A percentile compares a stretch with the other conserved stretches of the same genome.
Evolutionary conservation across 257 asterid genomes (phyloP).

Genomic region (Petrea volubilis): DNA sequence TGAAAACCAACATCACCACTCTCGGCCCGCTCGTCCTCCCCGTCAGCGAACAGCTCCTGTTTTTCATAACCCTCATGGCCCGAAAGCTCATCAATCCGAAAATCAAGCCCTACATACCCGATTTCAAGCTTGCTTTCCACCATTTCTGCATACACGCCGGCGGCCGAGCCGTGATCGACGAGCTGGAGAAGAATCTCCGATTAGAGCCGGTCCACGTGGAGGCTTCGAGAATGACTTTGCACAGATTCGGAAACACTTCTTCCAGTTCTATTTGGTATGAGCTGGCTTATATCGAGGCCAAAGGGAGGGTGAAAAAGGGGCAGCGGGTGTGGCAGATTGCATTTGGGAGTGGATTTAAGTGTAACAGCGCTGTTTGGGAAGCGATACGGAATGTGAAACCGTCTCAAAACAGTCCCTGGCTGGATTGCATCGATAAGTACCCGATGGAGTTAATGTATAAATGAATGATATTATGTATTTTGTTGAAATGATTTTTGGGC

Average conservation of each 20-base stretch:
- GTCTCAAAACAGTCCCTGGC: conserved; percentile 33
- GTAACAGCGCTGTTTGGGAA: conserved; percentile 42
- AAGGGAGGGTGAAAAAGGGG: conserved; percentile 39
- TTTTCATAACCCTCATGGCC: conserved; percentile 16
- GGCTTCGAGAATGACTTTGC: conserved; percentile 44
- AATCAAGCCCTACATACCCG: conserved; percentile 34
- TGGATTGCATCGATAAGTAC: conserved; percentile 29
- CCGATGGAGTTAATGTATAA: conserved; percentile 14
- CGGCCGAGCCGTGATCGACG: conserved; percentile 41
- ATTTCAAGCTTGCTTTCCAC: conserved; percentile 37
- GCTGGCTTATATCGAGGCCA: conserved; percentile 33
- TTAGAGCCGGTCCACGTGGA: conserved; percentile 33
- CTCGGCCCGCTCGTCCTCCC: conserved; percentile 42
- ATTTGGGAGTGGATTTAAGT: conserved; percentile 44
- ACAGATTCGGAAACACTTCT: conserved; percentile 45
- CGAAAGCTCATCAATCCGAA: conserved; percentile 22
- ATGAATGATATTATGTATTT: background rate
- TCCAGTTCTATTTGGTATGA: conserved; percentile 43
- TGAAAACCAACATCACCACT: conserved; percentile 34
- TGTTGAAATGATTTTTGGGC: background rate
- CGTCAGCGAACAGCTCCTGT: conserved; percentile 30
- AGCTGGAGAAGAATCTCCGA: conserved; percentile 36
- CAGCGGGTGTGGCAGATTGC: conserved; percentile 45
- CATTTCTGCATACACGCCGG: conserved; percentile 51
- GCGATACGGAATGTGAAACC: conserved; percentile 23